Conservation (phyloP, 2,329 filamentous ascomycete genomes). For the Alternaria panax region DNA sequence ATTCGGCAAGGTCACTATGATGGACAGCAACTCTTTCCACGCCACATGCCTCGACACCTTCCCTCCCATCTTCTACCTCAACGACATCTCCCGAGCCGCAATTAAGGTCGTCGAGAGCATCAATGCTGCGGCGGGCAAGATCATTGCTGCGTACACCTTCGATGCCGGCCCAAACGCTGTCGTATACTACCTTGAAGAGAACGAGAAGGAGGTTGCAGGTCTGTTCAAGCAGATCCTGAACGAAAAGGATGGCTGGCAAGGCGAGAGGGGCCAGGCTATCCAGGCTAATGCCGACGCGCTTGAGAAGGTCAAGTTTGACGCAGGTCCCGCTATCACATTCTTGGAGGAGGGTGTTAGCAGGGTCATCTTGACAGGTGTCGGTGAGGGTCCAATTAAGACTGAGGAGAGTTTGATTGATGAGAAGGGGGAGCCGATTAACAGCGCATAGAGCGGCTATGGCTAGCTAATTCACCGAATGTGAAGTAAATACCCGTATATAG, state of each 20-base stretch:
- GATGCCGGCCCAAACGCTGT: constrained; percentile 97
- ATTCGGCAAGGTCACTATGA: constrained; percentile 93
- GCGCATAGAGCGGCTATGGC: constrained; percentile 8
- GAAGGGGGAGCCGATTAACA: constrained; percentile 51
- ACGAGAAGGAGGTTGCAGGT: constrained; percentile 76
- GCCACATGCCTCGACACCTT: constrained; percentile 93
- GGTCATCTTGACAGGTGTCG: constrained; percentile 90
- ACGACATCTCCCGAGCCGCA: constrained; percentile 87
- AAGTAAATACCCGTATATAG: constrained; percentile 13
- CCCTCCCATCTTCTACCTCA: constrained; percentile 98
- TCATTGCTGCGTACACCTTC: constrained; percentile 92
- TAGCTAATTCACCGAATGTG: background rate
- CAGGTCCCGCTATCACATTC: constrained; percentile 48
- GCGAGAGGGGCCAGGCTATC: constrained; percentile 60
- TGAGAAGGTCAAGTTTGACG: constrained; percentile 63
- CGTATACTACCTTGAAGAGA: constrained; percentile 88
- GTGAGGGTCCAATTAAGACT: constrained; percentile 84
- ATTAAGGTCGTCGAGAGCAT: constrained; percentile 89
- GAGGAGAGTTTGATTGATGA: constrained; percentile 78
- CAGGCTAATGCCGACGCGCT: constrained; percentile 64
- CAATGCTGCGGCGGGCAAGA: constrained; percentile 79
- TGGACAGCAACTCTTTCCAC: constrained; percentile 96
- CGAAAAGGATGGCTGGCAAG: constrained; percentile 74
- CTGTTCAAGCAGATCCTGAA: constrained; percentile 74
- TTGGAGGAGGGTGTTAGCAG: constrained; percentile 83